These are phyloP conservation scores for Rhynchospora tenuis DNA, from an alignment of 176 grass and related monocot genomes.

Conservation along the genomic window DNA sequence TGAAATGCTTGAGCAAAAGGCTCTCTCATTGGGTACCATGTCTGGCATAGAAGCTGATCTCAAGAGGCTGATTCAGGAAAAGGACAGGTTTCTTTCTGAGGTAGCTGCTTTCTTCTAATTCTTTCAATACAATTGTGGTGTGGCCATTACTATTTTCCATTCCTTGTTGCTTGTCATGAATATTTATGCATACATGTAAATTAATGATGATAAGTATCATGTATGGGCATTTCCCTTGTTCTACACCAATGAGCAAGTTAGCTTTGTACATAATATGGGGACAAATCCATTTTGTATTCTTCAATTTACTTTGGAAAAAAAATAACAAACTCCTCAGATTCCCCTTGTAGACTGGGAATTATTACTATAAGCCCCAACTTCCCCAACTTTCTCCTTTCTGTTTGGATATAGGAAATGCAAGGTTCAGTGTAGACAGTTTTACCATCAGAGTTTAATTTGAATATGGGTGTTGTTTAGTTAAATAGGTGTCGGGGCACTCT, in stretches of 20 bases:
- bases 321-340: background rate
- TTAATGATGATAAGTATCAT: background rate
- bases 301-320: background rate
- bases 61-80: conserved; percentile 77
- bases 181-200: background rate
- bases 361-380: background rate
- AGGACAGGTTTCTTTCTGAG: conserved; percentile 87
- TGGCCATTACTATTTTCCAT: background rate
- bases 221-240: background rate
- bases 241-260: background rate
- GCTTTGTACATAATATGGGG: background rate
- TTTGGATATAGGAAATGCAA: background rate
- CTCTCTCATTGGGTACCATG: conserved; percentile 64
- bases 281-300: background rate
- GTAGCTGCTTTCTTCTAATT: conserved; percentile 29
- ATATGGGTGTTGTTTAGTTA: conserved; percentile 39
- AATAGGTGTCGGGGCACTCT: conserved; percentile 87
- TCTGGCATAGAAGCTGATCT: conserved; percentile 73
- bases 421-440: conserved; percentile 20
- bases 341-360: background rate
- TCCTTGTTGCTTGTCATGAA: background rate
- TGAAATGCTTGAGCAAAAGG: conserved; percentile 63
- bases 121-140: background rate
- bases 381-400: background rate
- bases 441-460: background rate